Evolutionary conservation across 2,329 filamentous ascomycete genomes (phyloP).

Genomic region (Hortaea sp.): DNA sequence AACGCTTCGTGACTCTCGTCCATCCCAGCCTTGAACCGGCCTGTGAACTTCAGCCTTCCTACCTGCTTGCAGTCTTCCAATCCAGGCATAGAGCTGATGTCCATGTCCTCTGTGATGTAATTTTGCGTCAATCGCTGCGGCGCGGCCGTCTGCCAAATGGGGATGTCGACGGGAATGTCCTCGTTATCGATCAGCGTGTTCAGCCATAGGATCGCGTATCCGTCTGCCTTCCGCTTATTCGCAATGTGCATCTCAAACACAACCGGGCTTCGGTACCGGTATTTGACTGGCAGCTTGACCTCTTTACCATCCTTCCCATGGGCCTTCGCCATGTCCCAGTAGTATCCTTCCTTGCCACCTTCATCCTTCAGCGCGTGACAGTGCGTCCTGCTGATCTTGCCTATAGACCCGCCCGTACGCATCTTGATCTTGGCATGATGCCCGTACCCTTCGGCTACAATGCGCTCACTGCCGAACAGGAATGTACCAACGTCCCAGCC

Average conservation of each 20-base stretch:
- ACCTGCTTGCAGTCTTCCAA: constrained; percentile 68
- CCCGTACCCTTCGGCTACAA: constrained; percentile 55
- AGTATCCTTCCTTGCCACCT: constrained; percentile 43
- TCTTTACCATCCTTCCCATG: constrained; percentile 26
- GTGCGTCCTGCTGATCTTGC: constrained; percentile 53
- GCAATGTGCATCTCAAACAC: constrained; percentile 74
- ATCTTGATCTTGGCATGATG: constrained; percentile 60
- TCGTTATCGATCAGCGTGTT: constrained; percentile 75
- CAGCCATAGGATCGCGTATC: constrained; percentile 77
- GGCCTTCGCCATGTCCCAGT: constrained; percentile 42
- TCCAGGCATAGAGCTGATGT: constrained; percentile 46
- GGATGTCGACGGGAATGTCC: constrained; percentile 68
- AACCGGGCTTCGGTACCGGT: constrained; percentile 79
- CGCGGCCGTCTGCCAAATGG: constrained; percentile 77
- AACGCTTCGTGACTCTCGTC: constrained; percentile 78
- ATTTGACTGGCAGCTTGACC: constrained; percentile 74
- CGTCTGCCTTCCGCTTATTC: constrained; percentile 59
- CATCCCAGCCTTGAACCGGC: constrained; percentile 79
- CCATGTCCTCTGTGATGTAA: constrained; percentile 74
- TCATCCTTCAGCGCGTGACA: constrained; percentile 43
- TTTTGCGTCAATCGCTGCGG: constrained; percentile 74
- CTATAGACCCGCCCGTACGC: constrained; percentile 75
- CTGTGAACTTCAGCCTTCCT: constrained; percentile 70
- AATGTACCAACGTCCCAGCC: constrained; percentile 96
- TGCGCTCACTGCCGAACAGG: constrained; percentile 64